A percentile compares a stretch with the other conserved stretches of the same genome.
These are phyloP conservation scores for Penicillium atrosanguineum DNA, from an alignment of 495 filamentous ascomycete species.

Conservation along the genomic window DNA sequence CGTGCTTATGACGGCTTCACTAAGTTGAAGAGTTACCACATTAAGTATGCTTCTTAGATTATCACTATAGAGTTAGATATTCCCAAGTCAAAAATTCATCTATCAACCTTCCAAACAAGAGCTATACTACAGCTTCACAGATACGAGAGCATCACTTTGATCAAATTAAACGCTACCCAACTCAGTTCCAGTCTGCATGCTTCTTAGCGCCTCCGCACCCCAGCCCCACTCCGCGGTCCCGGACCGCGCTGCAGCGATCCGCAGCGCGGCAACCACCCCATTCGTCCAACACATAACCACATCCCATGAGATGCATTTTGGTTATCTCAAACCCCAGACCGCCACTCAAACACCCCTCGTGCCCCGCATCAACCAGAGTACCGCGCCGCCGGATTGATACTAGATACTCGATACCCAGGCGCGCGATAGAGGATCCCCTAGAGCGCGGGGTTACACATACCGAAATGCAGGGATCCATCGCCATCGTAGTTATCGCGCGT, in stretches of 20 bases:
- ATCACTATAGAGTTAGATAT: neutral
- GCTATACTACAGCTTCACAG: neutral
- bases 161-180: neutral
- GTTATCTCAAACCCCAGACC: neutral
- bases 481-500: neutral
- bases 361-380: neutral
- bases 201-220: neutral
- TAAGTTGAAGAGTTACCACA: slow-evolving; percentile 92
- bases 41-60: slow-evolving; percentile 58
- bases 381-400: neutral
- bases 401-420: neutral
- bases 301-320: neutral
- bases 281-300: slow-evolving; percentile 9
- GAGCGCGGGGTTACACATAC: neutral
- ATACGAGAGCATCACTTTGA: neutral
- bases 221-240: slow-evolving; percentile 19
- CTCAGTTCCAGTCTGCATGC: neutral
- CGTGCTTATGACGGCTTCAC: slow-evolving; percentile 94
- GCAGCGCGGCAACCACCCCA: neutral
- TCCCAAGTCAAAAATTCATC: neutral
- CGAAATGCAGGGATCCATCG: neutral
- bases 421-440: neutral
- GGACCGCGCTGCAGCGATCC: slow-evolving; percentile 14
- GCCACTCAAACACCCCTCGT: neutral
- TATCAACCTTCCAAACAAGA: neutral